Evolutionary conservation across 306 rosid species (phyloP).

Genomic region (Pyrus communis): DNA sequence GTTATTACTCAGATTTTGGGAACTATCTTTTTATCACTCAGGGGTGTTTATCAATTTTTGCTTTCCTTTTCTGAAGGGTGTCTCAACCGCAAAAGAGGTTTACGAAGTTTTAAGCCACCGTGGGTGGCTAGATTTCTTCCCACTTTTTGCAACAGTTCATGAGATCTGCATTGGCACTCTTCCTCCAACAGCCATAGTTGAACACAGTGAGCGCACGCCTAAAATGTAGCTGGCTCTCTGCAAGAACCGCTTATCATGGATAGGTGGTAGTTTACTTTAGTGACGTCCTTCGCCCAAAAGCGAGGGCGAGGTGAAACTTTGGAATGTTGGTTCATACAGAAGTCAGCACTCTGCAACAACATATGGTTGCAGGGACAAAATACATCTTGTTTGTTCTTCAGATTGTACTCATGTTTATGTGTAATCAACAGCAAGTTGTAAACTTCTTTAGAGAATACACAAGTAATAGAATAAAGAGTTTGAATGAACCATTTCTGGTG

Average conservation of each 20-base stretch:
- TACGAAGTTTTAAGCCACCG: conserved; percentile 73
- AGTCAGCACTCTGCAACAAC: background rate
- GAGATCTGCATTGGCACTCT: conserved; percentile 67
- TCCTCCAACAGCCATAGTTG: conserved; percentile 86
- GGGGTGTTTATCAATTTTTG: too few relatives aligned
- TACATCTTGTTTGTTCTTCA: background rate
- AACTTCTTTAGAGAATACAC: background rate
- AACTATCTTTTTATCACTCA: too few relatives aligned
- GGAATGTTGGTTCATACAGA: conserved; percentile 3
- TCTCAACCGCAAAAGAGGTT: conserved; percentile 80
- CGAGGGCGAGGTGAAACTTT: background rate
- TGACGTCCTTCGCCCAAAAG: background rate
- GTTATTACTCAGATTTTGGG: background rate
- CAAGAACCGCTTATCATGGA: background rate
- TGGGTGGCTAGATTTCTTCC: conserved; percentile 77
- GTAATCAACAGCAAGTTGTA: background rate
- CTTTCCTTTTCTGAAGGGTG: conserved; percentile 52
- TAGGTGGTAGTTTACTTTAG: background rate
- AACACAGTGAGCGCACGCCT: conserved; percentile 40
- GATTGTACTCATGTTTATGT: background rate
- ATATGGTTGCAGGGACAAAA: background rate
- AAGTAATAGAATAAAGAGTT: background rate
- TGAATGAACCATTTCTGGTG: background rate
- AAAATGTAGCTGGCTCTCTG: conserved; percentile 22
- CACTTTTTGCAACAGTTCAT: conserved; percentile 77